Evolutionary conservation across 2,329 filamentous ascomycete genomes (phyloP), one percentile per base, ranked within the genome.

Genomic region (Xylaria sp.): DNA sequence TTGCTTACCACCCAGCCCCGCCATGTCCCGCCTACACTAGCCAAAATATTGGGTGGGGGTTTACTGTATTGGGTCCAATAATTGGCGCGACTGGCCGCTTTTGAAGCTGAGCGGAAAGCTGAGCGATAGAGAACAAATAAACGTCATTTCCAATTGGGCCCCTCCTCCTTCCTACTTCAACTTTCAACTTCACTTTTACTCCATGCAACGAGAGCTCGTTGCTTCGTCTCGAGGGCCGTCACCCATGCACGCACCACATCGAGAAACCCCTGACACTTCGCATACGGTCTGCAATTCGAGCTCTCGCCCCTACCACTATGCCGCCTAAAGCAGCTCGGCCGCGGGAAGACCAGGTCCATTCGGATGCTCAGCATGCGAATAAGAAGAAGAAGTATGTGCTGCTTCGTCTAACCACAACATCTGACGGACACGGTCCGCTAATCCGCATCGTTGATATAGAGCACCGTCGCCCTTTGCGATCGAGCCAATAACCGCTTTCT

Each of bases 401-500:
- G 41, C 21, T n/a, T 49, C 17, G 25, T 38, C 33, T 19, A 31
- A 49, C 11, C 33, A n/a, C 25, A 17, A 29, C 15, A 13, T 33
- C 40, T 11, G 17, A 31, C 40, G 33, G 15, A 38, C 27, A 19
- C 23, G 23, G 35, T 11, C 51, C n/a, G 44, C 57, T 57, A 58
- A 67, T 41, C 23, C 38, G 19, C 11, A 38, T 52, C 46, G 17
- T 63, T 15, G 49, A 51, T 33, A 38, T 58, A 84, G 80, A 68
- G 72, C 74, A 66, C 80, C 79, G 57, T 85, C 82, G 60, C 81
- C 83, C 53, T 90, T 88, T 73, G 83, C 83, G 64, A 81, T 95
- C 63, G 83, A 90, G 68, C 86, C 92, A 57, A 90, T 91, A 67
- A 83, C 86, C 47, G 90, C 90, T 11, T 96, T 97, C 75, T 95